These are phyloP conservation scores for Fusarium bactridioides DNA, from an alignment of 2,329 filamentous ascomycete genomes.

Conservation along the genomic window DNA sequence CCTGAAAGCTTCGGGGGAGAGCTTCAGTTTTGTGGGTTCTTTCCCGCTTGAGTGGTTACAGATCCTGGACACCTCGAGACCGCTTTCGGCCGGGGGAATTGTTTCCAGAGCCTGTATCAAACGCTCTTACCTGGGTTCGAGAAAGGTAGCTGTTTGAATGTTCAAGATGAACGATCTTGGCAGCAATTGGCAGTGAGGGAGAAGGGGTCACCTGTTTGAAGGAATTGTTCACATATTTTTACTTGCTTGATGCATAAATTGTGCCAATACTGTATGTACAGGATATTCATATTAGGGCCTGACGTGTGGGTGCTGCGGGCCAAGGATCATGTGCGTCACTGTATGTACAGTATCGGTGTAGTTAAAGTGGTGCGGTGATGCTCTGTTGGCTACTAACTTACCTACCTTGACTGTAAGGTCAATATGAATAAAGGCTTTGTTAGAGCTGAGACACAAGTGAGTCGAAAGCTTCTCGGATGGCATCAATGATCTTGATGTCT, in stretches of 20 bases:
- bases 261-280: conserved; percentile 35
- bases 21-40: conserved; percentile 32
- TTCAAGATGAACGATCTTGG: conserved; percentile 5
- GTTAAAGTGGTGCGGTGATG: conserved; percentile 27
- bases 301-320: conserved; percentile 41
- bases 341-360: conserved; percentile 29
- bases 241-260: conserved; percentile 30
- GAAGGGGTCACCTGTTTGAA: neutral
- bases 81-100: conserved; percentile 20
- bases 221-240: neutral
- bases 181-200: neutral
- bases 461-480: neutral
- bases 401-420: neutral
- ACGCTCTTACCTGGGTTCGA: conserved; percentile 20
- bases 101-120: conserved; percentile 15
- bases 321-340: conserved; percentile 36
- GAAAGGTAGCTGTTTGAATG: conserved; percentile 10
- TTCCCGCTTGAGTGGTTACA: conserved; percentile 16
- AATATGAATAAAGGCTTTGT: neutral
- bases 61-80: conserved; percentile 24
- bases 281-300: conserved; percentile 41
- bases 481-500: neutral
- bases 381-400: neutral
- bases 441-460: neutral
- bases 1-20: conserved; percentile 15